Evolutionary conservation across 331 rosid species (phyloP), one percentile per base, ranked within the genome.

Genomic region (Erythrophleum ivorense): DNA sequence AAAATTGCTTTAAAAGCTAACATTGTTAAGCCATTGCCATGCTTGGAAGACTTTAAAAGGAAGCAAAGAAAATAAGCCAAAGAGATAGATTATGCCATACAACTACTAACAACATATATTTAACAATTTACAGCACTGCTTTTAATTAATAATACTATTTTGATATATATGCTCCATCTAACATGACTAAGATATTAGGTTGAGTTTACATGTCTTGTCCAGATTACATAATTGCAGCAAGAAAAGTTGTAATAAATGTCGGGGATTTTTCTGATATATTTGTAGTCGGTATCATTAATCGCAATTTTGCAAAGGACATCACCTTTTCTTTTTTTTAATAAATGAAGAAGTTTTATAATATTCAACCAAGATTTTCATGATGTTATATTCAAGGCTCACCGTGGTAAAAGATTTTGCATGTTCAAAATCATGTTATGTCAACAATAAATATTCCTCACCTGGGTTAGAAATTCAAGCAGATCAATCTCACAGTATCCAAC

Each of bases 401-500:
- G 21, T 36, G 18, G 11, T 43, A 49, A 45, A 58, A 19, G 48
- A 16, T 29, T 24, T 55, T 65, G 19, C 21, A 68, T 9, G 29
- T 40, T 49, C 75, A 55, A 40, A 34, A 48, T 34, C 12, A 57
- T 6, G 41, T 38, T 24, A n/a, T 18, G 66, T 62, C 64, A 79
- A 74, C 7, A 57, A 63, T 4, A 78, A 79, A 49, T 49, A 87
- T 63, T 67, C 64, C 92, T 89, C 74, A 89, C 99, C 91, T 82
- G 82, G 57, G 91, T 45, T 76, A 95, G 88, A 88, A 88, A 92
- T 69, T 95, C 98, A 81, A 95, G 89, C 33, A 95, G 96, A 91
- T 93, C 92, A 76, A 95, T 79, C 84, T 95, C 99, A 81, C 97
- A 87, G 83, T 87, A 95, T 85, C 99, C 99, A 58, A 93, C 86